phyloP scores from a whole-genome alignment of 83 land plant species.

The Picea abies region DNA sequence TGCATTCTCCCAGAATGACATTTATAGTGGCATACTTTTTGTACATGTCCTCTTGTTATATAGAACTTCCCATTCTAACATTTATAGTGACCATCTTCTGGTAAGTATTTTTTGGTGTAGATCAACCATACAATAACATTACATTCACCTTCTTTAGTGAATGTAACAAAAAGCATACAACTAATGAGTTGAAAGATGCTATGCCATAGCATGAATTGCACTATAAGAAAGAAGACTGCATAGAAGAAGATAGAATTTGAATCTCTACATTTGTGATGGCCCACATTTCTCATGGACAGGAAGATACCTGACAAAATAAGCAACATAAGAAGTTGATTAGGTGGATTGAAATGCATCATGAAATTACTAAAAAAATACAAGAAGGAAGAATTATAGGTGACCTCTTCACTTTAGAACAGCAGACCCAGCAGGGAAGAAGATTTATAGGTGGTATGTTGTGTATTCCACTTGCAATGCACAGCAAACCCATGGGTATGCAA shows the following conservation, averaged over 20 bases:
- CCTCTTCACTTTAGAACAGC: background rate
- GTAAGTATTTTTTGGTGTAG: no score
- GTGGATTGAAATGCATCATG: background rate
- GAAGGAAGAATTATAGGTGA: background rate
- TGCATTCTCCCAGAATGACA: background rate
- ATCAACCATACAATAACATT: no score
- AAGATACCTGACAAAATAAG: slow-evolving; percentile 56
- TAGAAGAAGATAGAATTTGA: slow-evolving; percentile 78
- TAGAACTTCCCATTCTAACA: background rate
- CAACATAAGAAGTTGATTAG: background rate
- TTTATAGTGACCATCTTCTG: background rate
- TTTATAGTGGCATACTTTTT: background rate
- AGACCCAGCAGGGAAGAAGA: no score
- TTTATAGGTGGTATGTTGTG: no score
- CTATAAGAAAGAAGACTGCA: slow-evolving; percentile 89
- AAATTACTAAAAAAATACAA: background rate
- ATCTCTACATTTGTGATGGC: slow-evolving; percentile 85
- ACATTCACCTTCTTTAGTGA: no score
- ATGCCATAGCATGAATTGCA: slow-evolving; percentile 37
- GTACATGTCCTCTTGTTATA: background rate
- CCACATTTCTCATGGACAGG: slow-evolving; percentile 88
- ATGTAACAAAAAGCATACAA: background rate
- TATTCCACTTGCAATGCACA: no score
- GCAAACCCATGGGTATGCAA: no score
- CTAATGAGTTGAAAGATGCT: slow-evolving; percentile 33